Base-by-base conservation (phyloP, 805 yeast genomes). In the Saccharomycopsis schoenii region DNA sequence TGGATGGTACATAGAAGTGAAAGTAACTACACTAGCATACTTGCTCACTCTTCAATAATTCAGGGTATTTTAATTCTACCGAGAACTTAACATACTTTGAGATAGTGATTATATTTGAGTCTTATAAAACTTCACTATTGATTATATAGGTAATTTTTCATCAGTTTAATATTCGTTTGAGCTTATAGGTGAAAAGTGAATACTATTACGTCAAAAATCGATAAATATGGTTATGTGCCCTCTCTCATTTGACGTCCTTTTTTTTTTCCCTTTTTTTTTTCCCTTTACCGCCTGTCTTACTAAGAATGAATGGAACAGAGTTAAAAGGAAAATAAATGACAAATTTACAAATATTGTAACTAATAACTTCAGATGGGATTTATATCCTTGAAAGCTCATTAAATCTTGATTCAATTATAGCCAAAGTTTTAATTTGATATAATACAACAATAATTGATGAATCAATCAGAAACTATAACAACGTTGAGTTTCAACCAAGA, bases 401-500 rank as follows among this genome's bases (percentile, higher is more conserved):
- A 29, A 29, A 3, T 29, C 34, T 29, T 29, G 34, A 29, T 29
- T 29, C 6, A 29, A 29, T 3, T 29, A 6, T 29, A 29, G 34
- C 34, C 34, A 29, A 29, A 29, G 34, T 29, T 29, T 29, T 29
- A 29, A 29, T 6, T 29, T 29, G 34, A 29, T 29, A 29, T 29
- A 29, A 29, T 4, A 29, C 34, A 29, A 15, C 2, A 10, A 47
- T 1, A n/a, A 25, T 21, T 12, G 29, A 47, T 47, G 52, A 47
- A 69, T 71, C 52, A 47, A 24, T 21, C 52, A 21, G 52, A 47
- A 34, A 73, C 80, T 78, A 67, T 80, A 9, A 47, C 52, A 15
- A 47, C 76, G 62, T 76, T 88, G 76, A 77, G 85, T 71, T 91
- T 92, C 80, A 93, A 94, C 74, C 99, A 93, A 77, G 97, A 93